Base-by-base conservation (phyloP, 371 early-diverging fungal genomes). In the Rhizopus sp. region DNA sequence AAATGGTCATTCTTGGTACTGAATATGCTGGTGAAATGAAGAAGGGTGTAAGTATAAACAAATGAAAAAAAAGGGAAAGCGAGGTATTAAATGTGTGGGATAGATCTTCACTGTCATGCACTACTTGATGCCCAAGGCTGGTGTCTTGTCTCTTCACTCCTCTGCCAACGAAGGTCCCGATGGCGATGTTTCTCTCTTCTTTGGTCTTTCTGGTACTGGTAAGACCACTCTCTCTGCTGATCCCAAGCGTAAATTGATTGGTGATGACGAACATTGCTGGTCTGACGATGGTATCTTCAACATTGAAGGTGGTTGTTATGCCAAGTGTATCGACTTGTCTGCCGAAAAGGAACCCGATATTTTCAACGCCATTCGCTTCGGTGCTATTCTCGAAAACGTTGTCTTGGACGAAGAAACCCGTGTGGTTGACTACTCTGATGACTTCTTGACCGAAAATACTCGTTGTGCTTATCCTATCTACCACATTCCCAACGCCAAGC, bases 221-320 rank as follows among this genome's bases (percentile, higher is more conserved):
- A 97, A 97, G 85, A 98, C 98, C 60, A 98, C 98, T 10, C 86
- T 98, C 51, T 93, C 93, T 8, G 97, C 98, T 31, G 97, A 98
- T 67, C 95, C 96, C 23, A 88, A 84, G 68, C 93, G 98, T 54
- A 72, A 76, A 63, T 80, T 98, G 62, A 97, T 98, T 72, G 98
- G 98, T 75, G 98, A 98, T 77, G 98, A 98, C 73, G 98, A 98
- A 78, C 98, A 98, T 78, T 96, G 97, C 81, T 98, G 98, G 97
- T 88, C 90, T 29, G 93, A 96, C 62, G 81, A 89, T 49, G 97
- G 97, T 63, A 80, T 96, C 57, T 98, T 98, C 89, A 97, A 93
- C 78, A 96, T 98, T 69, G 98, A 98, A 82, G 98, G 98, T 59
- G 98, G 98, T 30, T 98, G 98, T 78, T 98, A 98, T 70, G 98